Evolutionary conservation across 768 basidiomycete species (phyloP).

Genomic region (Tulasnella sp.): DNA sequence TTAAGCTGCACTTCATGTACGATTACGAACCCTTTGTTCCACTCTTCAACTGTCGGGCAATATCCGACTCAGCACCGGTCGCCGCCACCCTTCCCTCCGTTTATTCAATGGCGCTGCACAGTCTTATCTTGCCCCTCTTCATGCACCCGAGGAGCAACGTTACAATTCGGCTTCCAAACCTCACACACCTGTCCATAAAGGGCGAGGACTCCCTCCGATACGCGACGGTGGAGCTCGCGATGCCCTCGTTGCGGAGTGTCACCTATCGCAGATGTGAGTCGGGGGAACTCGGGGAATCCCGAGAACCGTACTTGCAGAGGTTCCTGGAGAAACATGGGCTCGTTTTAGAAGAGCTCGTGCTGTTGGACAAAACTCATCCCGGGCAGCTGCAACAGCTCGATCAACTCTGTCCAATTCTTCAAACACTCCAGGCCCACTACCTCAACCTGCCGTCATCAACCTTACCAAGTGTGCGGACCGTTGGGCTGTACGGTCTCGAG

Average conservation of each 20-base stretch:
- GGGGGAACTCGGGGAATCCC: not conserved
- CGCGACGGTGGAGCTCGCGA: not conserved
- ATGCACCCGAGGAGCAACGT: not conserved
- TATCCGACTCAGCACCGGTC: not conserved
- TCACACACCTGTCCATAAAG: not conserved
- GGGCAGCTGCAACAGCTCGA: not conserved
- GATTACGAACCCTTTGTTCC: too few relatives aligned
- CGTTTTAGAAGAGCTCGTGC: not conserved
- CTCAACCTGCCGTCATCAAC: not conserved
- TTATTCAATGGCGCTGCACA: not conserved
- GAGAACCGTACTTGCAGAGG: not conserved
- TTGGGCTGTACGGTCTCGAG: not conserved
- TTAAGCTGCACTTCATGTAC: not conserved
- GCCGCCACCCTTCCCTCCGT: not conserved
- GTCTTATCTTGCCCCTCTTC: not conserved
- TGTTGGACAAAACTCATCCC: not conserved
- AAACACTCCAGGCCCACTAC: not conserved
- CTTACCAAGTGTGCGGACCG: not conserved
- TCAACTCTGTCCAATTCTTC: not conserved
- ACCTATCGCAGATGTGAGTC: not conserved
- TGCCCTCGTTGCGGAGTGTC: not conserved
- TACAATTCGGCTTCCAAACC: not conserved
- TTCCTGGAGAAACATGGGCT: not conserved
- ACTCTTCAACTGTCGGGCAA: too few relatives aligned
- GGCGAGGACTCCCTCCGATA: not conserved